Base-by-base conservation (phyloP, 2,329 filamentous ascomycete species). In the Dothiorella sarmentorum region DNA sequence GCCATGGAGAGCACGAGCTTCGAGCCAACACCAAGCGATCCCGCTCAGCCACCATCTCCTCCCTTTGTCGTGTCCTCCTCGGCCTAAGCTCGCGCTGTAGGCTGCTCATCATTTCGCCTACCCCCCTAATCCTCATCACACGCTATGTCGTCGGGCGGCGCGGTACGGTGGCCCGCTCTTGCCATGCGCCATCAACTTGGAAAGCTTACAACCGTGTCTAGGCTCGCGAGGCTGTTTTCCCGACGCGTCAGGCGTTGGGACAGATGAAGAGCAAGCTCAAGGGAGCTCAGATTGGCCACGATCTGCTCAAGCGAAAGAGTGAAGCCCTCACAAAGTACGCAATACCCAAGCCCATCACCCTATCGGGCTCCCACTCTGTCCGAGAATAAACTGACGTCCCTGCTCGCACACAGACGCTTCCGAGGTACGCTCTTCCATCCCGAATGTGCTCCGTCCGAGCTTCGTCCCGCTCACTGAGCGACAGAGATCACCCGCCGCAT, bases 211-310 rank as follows among this genome's bases (percentile, higher is more conserved):
- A 66, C 68, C 60, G 17, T 18, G 52, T 49, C 56, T 74, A 96
- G 92, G 91, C 93, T 75, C 86, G 94, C 75, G 94, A 99, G 79
- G 84, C 92, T 71, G 93, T 99, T 78, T 99, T 99, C 78, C 90
- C 94, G 69, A 99, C 94, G 72, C 90, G 94, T 70, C 94, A 99
- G 81, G 96, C 91, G 74, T 82, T 99, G 77, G 92, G 91, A 64
- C 77, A 95, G 72, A 99, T 99, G 93, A 97, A 97, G 79, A 86
- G 88, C 65, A 99, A 99, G 82, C 86, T 99, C 71, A 97, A 97
- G 81, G 93, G 79, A 63, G 80, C 80, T 43, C 80, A 82, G 69
- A 79, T 85, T 44, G 94, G 94, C 49, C 93, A 99, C 79, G 96
- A 89, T 75, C 80, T 99, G 72, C 80, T 99, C 63, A 99, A 99